A percentile compares a stretch with the other conserved stretches of the same genome.
phyloP scores from a whole-genome alignment of 2,329 filamentous ascomycete species.

The Fusarium heterosporum region DNA sequence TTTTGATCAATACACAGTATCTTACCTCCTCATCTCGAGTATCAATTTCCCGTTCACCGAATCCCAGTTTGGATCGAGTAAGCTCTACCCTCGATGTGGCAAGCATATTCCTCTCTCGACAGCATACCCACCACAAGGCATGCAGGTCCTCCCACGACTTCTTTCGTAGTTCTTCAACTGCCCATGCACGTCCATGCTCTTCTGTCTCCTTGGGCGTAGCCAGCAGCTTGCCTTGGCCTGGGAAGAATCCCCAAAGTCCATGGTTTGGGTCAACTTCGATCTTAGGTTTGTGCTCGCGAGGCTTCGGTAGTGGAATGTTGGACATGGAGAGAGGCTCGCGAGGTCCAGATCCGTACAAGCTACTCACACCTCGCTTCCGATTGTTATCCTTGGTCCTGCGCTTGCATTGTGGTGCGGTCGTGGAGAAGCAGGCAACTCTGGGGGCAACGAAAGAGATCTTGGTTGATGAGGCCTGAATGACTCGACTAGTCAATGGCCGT shows the following conservation, averaged over 20 bases:
- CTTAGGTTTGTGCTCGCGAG: slow-evolving; percentile 68
- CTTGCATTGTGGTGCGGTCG: slow-evolving; percentile 62
- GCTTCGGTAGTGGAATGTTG: slow-evolving; percentile 77
- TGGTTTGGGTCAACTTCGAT: slow-evolving; percentile 77
- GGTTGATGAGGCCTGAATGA: slow-evolving; percentile 35
- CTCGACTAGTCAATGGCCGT: slow-evolving; percentile 46
- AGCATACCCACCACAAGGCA: slow-evolving; percentile 92
- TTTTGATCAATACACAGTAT: accelerated
- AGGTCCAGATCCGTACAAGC: slow-evolving; percentile 80
- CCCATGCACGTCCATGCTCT: slow-evolving; percentile 85
- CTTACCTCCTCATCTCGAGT: slow-evolving; percentile 75
- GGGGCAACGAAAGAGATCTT: slow-evolving; percentile 22
- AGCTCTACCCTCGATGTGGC: slow-evolving; percentile 81
- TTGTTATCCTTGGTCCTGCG: slow-evolving; percentile 77
- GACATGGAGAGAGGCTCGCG: slow-evolving; percentile 80
- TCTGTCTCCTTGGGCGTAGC: slow-evolving; percentile 77
- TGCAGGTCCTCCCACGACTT: slow-evolving; percentile 97
- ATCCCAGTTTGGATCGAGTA: slow-evolving; percentile 73
- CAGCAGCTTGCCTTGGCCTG: slow-evolving; percentile 74
- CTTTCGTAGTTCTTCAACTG: slow-evolving; percentile 82
- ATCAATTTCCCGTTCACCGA: slow-evolving; percentile 76
- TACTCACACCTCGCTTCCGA: slow-evolving; percentile 83
- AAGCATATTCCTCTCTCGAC: slow-evolving; percentile 90
- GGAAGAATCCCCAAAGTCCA: slow-evolving; percentile 94
- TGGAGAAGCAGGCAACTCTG: slow-evolving; percentile 61